These are phyloP conservation scores for Tuber brumale DNA, from an alignment of 495 filamentous ascomycete genomes.

Conservation along the genomic window DNA sequence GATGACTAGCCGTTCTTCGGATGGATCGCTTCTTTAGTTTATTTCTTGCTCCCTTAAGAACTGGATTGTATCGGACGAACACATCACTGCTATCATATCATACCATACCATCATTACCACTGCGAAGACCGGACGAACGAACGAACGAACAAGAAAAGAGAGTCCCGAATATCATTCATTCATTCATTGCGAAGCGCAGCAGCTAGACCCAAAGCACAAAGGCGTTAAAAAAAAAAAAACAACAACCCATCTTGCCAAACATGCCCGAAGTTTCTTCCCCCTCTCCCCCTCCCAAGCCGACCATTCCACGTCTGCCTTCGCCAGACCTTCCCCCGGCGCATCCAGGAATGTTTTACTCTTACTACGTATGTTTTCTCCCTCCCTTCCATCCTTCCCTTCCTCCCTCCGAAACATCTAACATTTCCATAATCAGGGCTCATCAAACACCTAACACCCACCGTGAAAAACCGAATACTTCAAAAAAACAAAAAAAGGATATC, in stretches of 20 bases:
- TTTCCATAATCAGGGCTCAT: not conserved
- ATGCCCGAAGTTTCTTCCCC: conserved; percentile 24
- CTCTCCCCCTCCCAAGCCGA: conserved; percentile 18
- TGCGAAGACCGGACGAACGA: not conserved
- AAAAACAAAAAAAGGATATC: not conserved
- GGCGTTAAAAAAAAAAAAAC: too few species aligned
- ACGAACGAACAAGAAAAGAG: conserved; percentile 2
- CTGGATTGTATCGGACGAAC: not conserved
- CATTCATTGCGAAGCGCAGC: not conserved
- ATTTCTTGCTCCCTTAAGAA: not conserved
- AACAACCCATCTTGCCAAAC: not conserved
- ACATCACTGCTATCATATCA: not conserved
- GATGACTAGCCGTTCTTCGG: not conserved
- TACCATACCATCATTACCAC: conserved; percentile 1
- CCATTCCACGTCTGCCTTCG: conserved; percentile 25
- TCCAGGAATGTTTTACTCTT: conserved; percentile 25
- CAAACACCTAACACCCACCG: not conserved
- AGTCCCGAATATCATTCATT: not conserved
- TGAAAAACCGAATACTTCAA: not conserved
- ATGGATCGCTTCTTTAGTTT: not conserved
- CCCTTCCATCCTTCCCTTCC: not conserved
- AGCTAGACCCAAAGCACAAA: not conserved
- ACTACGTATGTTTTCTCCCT: conserved; percentile 13
- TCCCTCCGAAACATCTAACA: not conserved
- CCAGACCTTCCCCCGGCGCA: conserved; percentile 27